Evolutionary conservation across 1,139 yeast genomes (phyloP).

Genomic region (Casaregolazyma lundiana): DNA sequence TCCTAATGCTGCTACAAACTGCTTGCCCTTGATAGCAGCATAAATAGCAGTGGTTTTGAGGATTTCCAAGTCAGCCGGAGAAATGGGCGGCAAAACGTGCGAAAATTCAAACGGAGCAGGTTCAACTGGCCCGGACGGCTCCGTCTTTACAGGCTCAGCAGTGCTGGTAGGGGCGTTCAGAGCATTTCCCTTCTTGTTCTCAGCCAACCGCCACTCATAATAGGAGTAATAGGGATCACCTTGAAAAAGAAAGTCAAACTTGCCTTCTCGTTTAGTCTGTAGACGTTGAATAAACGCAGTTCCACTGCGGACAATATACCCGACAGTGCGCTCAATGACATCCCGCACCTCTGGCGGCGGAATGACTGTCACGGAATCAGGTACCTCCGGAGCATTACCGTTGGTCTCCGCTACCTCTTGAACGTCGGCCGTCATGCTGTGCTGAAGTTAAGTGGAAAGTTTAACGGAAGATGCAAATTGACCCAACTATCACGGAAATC

Average conservation of each 20-base stretch:
- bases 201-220: slow-evolving; percentile 43
- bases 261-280: slow-evolving; percentile 42
- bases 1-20: slow-evolving; percentile 39
- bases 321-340: slow-evolving; percentile 67
- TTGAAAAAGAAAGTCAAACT: slow-evolving; percentile 58
- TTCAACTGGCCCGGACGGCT: slow-evolving; percentile 22
- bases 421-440: not conserved
- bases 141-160: slow-evolving; percentile 9
- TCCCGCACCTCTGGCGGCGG: slow-evolving; percentile 55
- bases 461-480: too few relatives aligned
- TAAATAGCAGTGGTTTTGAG: slow-evolving; percentile 70
- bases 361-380: slow-evolving; percentile 40
- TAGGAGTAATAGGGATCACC: slow-evolving; percentile 54
- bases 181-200: slow-evolving; percentile 21
- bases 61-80: slow-evolving; percentile 61
- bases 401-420: not conserved
- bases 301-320: slow-evolving; percentile 68
- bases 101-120: slow-evolving; percentile 47
- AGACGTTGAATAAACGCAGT: slow-evolving; percentile 53
- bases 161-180: slow-evolving; percentile 9
- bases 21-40: slow-evolving; percentile 52
- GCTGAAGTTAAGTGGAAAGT: not conserved
- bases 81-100: slow-evolving; percentile 49
- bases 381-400: slow-evolving; percentile 25
- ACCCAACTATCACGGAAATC: too few relatives aligned